Conservation (phyloP, 2,329 filamentous ascomycete genomes). For the Lachnellula suecica region DNA sequence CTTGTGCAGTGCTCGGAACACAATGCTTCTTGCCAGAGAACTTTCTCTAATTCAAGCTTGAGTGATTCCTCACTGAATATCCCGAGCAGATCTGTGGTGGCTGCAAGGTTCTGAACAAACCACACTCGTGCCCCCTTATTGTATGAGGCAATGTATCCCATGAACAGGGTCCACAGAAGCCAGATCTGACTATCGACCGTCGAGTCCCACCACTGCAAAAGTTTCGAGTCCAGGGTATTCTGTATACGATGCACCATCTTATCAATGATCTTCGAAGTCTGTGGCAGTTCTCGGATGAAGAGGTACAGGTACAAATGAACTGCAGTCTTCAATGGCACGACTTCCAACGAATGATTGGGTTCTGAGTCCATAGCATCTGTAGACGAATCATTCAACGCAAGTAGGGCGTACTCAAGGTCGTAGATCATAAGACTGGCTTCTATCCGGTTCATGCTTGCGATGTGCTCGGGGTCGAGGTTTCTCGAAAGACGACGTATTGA, state of each 20-base stretch:
- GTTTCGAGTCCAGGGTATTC: background rate
- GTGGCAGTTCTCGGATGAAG: conserved; percentile 12
- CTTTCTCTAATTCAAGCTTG: background rate
- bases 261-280: conserved; percentile 3
- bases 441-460: conserved; percentile 1
- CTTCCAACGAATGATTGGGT: conserved; percentile 1
- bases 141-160: conserved; percentile 12
- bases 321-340: conserved; percentile 9
- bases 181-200: conserved; percentile 6
- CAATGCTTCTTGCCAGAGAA: conserved; percentile 13
- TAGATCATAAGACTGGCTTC: conserved; percentile 15
- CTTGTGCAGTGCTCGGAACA: background rate
- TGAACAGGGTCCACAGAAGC: conserved; percentile 16
- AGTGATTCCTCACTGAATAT: conserved; percentile 1
- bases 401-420: conserved; percentile 12
- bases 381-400: conserved; percentile 7
- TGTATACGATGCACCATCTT: conserved; percentile 3
- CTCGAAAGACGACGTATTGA: conserved; percentile 6
- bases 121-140: background rate
- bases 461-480: conserved; percentile 2
- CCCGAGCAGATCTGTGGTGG: background rate
- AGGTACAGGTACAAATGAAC: conserved; percentile 14
- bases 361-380: background rate
- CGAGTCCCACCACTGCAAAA: conserved; percentile 9
- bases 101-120: conserved; percentile 9